phyloP scores from a whole-genome alignment of 2,329 filamentous ascomycete species.

The Triangularia verruculosa region DNA sequence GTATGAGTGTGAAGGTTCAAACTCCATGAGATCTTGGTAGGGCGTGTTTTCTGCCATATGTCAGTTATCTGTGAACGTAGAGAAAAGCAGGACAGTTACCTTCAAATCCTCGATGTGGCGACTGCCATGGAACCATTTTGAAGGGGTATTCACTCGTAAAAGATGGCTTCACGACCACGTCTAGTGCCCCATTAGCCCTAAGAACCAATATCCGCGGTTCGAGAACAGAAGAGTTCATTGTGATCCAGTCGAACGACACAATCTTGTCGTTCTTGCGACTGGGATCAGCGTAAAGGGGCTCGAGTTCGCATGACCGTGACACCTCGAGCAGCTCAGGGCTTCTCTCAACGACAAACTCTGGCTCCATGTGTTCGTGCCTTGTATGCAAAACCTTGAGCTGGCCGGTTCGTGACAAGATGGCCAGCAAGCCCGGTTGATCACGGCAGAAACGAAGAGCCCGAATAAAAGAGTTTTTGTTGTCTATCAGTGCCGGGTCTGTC shows the following conservation, averaged over 20 bases:
- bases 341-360: slow-evolving; percentile 35
- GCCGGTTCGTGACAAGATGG: slow-evolving; percentile 59
- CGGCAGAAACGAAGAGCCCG: slow-evolving; percentile 62
- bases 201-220: slow-evolving; percentile 58
- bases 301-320: slow-evolving; percentile 59
- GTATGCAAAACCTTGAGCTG: slow-evolving; percentile 62
- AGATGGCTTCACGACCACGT: slow-evolving; percentile 60
- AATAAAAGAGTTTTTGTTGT: slow-evolving; percentile 59
- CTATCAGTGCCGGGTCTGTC: slow-evolving; percentile 46
- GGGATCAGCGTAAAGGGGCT: slow-evolving; percentile 53
- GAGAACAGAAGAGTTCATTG: slow-evolving; percentile 52
- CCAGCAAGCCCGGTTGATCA: slow-evolving; percentile 59
- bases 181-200: slow-evolving; percentile 58
- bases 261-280: slow-evolving; percentile 57
- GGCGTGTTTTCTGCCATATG: slow-evolving; percentile 41
- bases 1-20: slow-evolving; percentile 52
- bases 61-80: background rate
- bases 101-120: slow-evolving; percentile 56
- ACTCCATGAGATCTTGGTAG: slow-evolving; percentile 57
- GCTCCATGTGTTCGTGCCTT: slow-evolving; percentile 50
- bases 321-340: slow-evolving; percentile 60
- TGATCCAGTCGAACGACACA: slow-evolving; percentile 67
- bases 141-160: slow-evolving; percentile 56
- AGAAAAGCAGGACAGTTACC: slow-evolving; percentile 35
- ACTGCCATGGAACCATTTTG: slow-evolving; percentile 59